phyloP scores from a whole-genome alignment of 371 early-diverging fungal species.

The Lichtheimia ramosa region DNA sequence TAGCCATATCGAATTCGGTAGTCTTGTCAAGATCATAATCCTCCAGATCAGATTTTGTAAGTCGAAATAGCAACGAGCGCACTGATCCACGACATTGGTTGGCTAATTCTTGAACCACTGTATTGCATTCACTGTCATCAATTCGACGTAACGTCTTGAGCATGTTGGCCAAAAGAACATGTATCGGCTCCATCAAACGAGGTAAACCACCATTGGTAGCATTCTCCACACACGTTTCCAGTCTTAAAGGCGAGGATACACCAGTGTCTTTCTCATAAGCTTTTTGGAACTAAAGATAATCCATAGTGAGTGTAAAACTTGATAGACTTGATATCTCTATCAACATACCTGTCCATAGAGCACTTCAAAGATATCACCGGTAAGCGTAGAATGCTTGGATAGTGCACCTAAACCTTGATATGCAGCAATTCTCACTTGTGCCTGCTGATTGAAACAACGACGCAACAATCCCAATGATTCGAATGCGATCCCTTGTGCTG shows the following conservation, averaged over 20 bases:
- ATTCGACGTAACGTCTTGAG: slow-evolving; percentile 23
- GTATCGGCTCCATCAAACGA: slow-evolving; percentile 38
- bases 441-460: slow-evolving; percentile 60
- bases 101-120: slow-evolving; percentile 11
- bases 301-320: background rate
- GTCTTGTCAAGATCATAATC: slow-evolving; percentile 61
- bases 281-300: slow-evolving; percentile 26
- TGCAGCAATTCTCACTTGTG: slow-evolving; percentile 46
- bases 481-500: slow-evolving; percentile 31
- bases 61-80: slow-evolving; percentile 25
- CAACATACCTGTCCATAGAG: slow-evolving; percentile 51
- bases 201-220: slow-evolving; percentile 36
- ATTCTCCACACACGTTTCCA: slow-evolving; percentile 53
- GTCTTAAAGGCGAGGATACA: slow-evolving; percentile 33
- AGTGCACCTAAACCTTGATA: slow-evolving; percentile 54
- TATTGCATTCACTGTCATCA: background rate
- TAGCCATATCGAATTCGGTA: slow-evolving; percentile 52
- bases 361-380: slow-evolving; percentile 52
- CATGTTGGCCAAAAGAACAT: slow-evolving; percentile 32
- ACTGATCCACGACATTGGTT: slow-evolving; percentile 11
- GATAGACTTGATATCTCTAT: background rate
- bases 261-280: slow-evolving; percentile 30
- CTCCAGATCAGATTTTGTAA: slow-evolving; percentile 42
- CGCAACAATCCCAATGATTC: slow-evolving; percentile 60
- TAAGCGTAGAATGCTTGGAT: slow-evolving; percentile 27